Conservation (phyloP, 1,139 yeast genomes). For the Pichia kudriavzevii region DNA sequence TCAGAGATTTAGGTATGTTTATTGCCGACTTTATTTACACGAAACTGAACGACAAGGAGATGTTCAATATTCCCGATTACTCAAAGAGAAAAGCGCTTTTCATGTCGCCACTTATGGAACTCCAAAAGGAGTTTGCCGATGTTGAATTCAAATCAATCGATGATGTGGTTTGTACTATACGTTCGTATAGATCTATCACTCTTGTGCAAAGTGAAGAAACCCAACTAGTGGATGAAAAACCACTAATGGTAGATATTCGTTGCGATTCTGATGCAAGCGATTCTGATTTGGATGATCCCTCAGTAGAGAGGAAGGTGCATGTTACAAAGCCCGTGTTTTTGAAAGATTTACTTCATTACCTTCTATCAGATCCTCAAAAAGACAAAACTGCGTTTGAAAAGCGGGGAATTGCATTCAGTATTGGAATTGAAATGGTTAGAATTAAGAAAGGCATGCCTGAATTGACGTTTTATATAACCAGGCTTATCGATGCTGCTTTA, state of each 20-base stretch:
- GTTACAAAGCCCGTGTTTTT: slow-evolving; percentile 52
- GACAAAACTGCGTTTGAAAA: slow-evolving; percentile 44
- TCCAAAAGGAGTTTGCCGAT: not conserved
- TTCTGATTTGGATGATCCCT: slow-evolving; percentile 44
- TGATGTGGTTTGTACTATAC: too few species aligned
- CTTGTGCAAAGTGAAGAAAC: not conserved
- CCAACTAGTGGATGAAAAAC: not conserved
- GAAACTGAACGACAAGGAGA: slow-evolving; percentile 15
- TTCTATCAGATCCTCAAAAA: slow-evolving; percentile 36
- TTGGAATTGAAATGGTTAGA: slow-evolving; percentile 49
- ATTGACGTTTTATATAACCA: slow-evolving; percentile 40
- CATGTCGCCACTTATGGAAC: slow-evolving; percentile 7
- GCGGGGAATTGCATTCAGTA: slow-evolving; percentile 40
- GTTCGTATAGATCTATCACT: too few species aligned
- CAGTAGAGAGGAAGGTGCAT: slow-evolving; percentile 30
- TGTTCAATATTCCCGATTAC: slow-evolving; percentile 23
- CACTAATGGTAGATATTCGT: slow-evolving; percentile 11
- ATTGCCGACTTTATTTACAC: slow-evolving; percentile 24
- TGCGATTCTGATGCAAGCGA: slow-evolving; percentile 35
- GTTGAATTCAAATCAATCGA: too few species aligned
- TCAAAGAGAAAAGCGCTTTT: slow-evolving; percentile 9
- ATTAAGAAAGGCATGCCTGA: slow-evolving; percentile 55
- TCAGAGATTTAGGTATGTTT: slow-evolving; percentile 26
- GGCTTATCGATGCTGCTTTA: slow-evolving; percentile 38
- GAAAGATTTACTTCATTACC: slow-evolving; percentile 51